A percentile compares a stretch with the other conserved stretches of the same genome.
Conservation (phyloP, 2,329 filamentous ascomycete species). For the Fulvia fulva region DNA sequence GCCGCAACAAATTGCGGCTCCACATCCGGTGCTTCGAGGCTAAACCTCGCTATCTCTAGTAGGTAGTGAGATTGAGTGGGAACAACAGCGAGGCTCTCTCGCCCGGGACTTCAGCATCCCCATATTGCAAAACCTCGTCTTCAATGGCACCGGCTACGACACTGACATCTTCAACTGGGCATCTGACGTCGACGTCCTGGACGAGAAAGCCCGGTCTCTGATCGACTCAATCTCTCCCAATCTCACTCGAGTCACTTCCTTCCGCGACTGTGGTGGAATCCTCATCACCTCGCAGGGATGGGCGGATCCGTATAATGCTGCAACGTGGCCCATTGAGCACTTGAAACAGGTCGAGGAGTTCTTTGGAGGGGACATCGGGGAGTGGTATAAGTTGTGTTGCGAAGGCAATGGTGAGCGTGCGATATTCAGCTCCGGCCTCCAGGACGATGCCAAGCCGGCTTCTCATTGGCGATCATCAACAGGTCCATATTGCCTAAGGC, state of each 20-base stretch:
- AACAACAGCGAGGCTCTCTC: slow-evolving; percentile 34
- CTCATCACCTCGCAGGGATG: slow-evolving; percentile 40
- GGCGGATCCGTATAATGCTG: slow-evolving; percentile 37
- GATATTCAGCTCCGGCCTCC: no score
- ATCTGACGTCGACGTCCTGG: slow-evolving; percentile 33
- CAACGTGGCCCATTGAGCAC: slow-evolving; percentile 38
- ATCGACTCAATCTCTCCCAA: slow-evolving; percentile 39
- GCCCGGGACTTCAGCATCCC: slow-evolving; percentile 36
- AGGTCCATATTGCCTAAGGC: no score
- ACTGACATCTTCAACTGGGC: slow-evolving; percentile 37
- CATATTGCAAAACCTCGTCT: slow-evolving; percentile 43
- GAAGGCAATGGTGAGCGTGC: no score
- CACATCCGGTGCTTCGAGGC: no score
- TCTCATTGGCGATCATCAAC: no score
- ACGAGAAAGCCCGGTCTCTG: slow-evolving; percentile 31
- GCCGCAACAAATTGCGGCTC: no score
- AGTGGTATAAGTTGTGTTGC: slow-evolving; percentile 35
- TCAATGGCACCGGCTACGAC: slow-evolving; percentile 37
- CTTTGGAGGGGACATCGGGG: slow-evolving; percentile 25
- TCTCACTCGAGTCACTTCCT: slow-evolving; percentile 29
- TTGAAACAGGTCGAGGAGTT: slow-evolving; percentile 28
- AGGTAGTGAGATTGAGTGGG: slow-evolving; percentile 40
- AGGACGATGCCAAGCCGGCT: no score
- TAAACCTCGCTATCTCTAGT: no score
- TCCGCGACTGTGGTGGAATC: slow-evolving; percentile 35